phyloP scores from a whole-genome alignment of 257 asterid species.

The Coffea eugenioides region DNA sequence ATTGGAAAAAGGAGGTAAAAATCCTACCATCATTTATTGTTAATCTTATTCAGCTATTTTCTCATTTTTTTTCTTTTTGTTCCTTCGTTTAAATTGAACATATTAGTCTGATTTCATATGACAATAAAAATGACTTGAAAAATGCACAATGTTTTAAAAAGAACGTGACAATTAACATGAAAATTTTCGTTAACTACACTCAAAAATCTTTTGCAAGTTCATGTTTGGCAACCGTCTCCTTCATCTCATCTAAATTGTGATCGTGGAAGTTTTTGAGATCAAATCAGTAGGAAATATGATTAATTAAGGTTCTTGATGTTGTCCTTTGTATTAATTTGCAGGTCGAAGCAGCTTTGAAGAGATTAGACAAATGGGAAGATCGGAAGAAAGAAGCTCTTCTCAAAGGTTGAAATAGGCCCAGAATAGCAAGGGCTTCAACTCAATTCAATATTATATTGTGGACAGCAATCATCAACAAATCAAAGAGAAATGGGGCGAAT shows the following conservation, averaged over 20 bases:
- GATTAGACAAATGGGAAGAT: constrained; percentile 29
- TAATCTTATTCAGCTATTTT: too few relatives aligned
- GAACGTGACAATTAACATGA: too few relatives aligned
- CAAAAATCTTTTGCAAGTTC: not conserved
- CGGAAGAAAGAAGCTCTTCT: not conserved
- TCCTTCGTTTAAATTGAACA: too few relatives aligned
- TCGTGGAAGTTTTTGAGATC: not conserved
- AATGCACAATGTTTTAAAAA: too few relatives aligned
- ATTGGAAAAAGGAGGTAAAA: not conserved
- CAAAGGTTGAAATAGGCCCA: not conserved
- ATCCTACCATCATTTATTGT: not conserved
- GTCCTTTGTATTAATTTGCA: not conserved
- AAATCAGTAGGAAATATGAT: not conserved
- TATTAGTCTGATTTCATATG: too few relatives aligned
- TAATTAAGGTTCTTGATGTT: not conserved
- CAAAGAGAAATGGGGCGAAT: too few relatives aligned
- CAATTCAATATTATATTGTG: too few relatives aligned
- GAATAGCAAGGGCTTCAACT: not conserved
- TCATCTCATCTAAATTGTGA: too few relatives aligned
- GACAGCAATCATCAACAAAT: too few relatives aligned
- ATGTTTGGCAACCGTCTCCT: not conserved
- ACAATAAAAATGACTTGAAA: too few relatives aligned
- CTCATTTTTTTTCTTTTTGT: too few relatives aligned
- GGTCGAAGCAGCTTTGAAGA: constrained; percentile 29
- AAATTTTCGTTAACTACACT: too few relatives aligned